Evolutionary conservation across 1,139 yeast species (phyloP), one percentile per base, ranked within the genome.

Genomic region (Hemisphaericaspora xylanilytica): DNA sequence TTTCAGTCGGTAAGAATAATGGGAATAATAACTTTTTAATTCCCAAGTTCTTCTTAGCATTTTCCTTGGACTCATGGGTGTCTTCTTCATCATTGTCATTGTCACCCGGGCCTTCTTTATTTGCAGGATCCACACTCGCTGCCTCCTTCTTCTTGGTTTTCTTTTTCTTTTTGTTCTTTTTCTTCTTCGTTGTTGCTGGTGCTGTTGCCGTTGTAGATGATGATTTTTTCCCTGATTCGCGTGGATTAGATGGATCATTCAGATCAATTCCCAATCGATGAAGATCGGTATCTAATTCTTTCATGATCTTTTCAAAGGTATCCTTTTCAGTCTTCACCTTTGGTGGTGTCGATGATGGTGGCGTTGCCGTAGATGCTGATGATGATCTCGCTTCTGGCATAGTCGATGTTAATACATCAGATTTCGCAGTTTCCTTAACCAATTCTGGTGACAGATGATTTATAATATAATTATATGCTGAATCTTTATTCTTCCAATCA

Each of bases 231-330:
- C n/a, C n/a, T n/a, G n/a, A n/a, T n/a, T n/a, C n/a, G n/a, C n/a
- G n/a, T n/a, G n/a, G n/a, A n/a, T n/a, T n/a, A n/a, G n/a, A n/a
- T 8, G 26, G 11, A 22, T 5, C 26, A 9, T 10, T 11, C 12
- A 7, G 12, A 10, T 12, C n/a, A 13, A 21, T 16, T 7, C 29
- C 25, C 24, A 35, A 29, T 4, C 20, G 25, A 10, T 14, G 17
- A 22, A 35, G 25, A 29, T 35, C 37, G 16, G 24, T 24, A 22
- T 35, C 29, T 13, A 35, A 29, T 17, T 28, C 37, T 21, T 16
- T 22, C 33, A 35, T 35, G 15, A 35, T 35, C 16, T 30, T 20
- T 5, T 28, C 24, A 28, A 35, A 35, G 11, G 5, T 35, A n/a
- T 11, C 33, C n/a, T 28, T 16, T n/a, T 35, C 26, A 11, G 25